Percentiles rank a stretch among this genome's conserved stretches.
Conservation (phyloP, 106 monocot species). For the Platanthera zijinensis region DNA sequence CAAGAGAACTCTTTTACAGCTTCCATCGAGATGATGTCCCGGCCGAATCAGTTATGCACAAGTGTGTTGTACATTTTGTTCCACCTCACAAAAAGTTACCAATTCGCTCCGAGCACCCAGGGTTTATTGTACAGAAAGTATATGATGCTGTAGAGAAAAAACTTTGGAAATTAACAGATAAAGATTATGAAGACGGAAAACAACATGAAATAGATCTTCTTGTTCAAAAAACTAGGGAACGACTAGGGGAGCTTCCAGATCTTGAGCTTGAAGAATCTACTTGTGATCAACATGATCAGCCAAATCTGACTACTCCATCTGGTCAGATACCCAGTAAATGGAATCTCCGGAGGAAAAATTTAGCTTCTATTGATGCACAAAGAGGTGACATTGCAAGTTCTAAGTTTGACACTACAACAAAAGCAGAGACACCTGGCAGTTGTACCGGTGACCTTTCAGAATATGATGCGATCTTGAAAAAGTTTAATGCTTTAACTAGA, state of each 20-base stretch:
- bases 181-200: constrained; percentile 85
- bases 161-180: constrained; percentile 88
- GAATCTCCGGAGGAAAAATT: constrained; percentile 40
- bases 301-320: constrained; percentile 1
- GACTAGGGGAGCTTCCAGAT: constrained; percentile 77
- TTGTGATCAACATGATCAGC: constrained; percentile 18
- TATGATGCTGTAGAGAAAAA: constrained; percentile 79
- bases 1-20: constrained; percentile 87
- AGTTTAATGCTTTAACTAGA: constrained; percentile 67
- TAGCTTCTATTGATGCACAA: constrained; percentile 48
- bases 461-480: constrained; percentile 38
- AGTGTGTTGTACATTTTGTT: constrained; percentile 94
- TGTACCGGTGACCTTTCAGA: constrained; percentile 49
- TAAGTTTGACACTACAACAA: constrained; percentile 29
- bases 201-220: constrained; percentile 81
- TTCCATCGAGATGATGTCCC: constrained; percentile 94
- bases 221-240: constrained; percentile 62
- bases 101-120: constrained; percentile 58
- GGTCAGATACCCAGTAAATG: constrained; percentile 33
- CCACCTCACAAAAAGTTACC: constrained; percentile 81
- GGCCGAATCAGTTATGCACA: constrained; percentile 96
- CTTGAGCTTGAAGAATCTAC: constrained; percentile 42
- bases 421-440: constrained; percentile 67
- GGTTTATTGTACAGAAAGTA: constrained; percentile 88
- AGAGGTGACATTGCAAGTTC: constrained; percentile 25